Percentiles rank a stretch among this genome's conserved stretches.
Conservation (phyloP, 2,329 filamentous ascomycete species). For the Endothia cerciana region DNA sequence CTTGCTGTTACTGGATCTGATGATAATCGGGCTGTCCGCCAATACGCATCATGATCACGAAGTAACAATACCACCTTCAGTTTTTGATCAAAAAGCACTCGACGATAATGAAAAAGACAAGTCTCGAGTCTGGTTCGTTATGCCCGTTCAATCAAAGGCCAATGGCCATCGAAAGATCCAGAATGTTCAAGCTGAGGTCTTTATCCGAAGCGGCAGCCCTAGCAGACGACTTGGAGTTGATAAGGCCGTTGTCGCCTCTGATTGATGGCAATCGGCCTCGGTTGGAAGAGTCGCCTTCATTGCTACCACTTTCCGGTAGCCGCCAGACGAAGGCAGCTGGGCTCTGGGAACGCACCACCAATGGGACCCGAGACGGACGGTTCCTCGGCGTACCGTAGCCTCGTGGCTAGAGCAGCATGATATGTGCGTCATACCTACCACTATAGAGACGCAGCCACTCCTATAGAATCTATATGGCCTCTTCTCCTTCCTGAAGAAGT, state of each 20-base stretch:
- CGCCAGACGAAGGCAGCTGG: neutral
- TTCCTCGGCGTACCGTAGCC: neutral
- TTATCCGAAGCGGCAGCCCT: neutral
- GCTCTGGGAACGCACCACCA: neutral
- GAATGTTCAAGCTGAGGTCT: neutral
- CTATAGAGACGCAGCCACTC: neutral
- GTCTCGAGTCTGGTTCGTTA: neutral
- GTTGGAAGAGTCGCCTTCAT: neutral
- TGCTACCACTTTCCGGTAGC: neutral
- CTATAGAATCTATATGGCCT: neutral
- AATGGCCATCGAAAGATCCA: neutral
- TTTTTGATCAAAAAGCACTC: neutral
- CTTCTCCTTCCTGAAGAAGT: constrained; percentile 6
- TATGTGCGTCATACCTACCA: constrained; percentile 4
- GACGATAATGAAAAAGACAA: neutral
- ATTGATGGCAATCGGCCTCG: neutral
- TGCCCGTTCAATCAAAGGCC: neutral
- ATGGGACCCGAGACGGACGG: neutral
- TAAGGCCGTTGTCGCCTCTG: neutral
- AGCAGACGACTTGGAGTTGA: neutral
- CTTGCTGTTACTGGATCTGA: neutral
- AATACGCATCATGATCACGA: neutral
- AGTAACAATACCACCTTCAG: constrained; percentile 4
- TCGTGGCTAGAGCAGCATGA: neutral
- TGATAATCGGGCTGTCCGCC: neutral